Evolutionary conservation across 352 stramenopile genomes (phyloP), one percentile per base, ranked within the genome.

Genomic region (Pythium coloratum): DNA sequence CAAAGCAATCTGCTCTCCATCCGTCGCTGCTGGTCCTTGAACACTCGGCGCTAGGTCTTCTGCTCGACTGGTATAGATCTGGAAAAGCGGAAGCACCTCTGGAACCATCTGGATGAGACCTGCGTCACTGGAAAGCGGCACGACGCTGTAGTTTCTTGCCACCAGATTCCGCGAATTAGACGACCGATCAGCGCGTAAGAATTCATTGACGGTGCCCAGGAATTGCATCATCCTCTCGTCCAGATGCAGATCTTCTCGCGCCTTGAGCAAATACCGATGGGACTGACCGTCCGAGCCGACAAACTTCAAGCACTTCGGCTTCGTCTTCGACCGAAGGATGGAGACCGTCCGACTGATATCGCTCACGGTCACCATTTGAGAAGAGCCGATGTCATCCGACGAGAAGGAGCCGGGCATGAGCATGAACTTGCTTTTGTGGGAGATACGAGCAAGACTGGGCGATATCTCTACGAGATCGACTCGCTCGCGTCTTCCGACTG

Each of bases 151-250:
- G 46, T 85, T 78, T 66, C 87, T 70, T 9, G 81, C 78, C 6
- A 56, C 70, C 40, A 91, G 67, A 59, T 87, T 73, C 38, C 86
- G 76, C 56, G 62, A 59, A 36, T 55, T 69, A 28, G 84, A 73
- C n/a, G 59, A 55, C 0, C 70, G 68, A 72, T 94, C 77, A 30
- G 77, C 74, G 34, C 62, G 59, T 47, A 97, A 62, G 28, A 95
- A 86, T 16, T 76, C 75, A 64, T 97, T 97, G 20, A 85, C 79
- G 34, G 84, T 82, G 32, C 64, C 67, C 44, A 97, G 67, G 46
- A 95, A 89, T 75, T 97, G 91, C 91, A 97, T 97, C 55, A 97
- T 84, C 6, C 91, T 81, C 64, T 96, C 88, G 64, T 97, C 91
- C 26, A 97, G 76, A 20, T 87, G 87, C 33, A 97, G 70, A 64